Evolutionary conservation across 352 stramenopile species (phyloP).

Genomic region (Phytophthora nicotianae): DNA sequence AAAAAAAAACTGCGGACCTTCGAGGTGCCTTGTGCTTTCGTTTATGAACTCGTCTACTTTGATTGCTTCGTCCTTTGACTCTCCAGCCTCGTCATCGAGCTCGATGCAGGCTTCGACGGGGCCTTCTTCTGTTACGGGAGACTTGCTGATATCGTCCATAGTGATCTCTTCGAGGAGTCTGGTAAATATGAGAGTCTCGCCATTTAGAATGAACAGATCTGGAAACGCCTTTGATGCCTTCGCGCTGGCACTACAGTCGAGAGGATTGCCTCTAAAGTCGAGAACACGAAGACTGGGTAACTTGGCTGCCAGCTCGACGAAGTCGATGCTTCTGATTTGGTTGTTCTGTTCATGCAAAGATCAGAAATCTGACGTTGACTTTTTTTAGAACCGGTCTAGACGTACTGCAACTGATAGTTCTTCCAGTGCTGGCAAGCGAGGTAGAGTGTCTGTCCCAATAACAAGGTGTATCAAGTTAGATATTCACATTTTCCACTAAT

Average conservation of each 20-base stretch:
- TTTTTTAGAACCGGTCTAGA: not conserved
- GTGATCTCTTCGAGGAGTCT: constrained; percentile 26
- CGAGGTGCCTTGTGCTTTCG: constrained; percentile 27
- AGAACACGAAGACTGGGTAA: constrained; percentile 58
- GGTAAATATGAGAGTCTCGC: constrained; percentile 54
- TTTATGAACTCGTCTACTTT: constrained; percentile 27
- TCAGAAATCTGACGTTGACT: not conserved
- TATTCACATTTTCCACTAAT: not conserved
- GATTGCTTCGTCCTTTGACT: constrained; percentile 14
- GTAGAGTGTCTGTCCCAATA: constrained; percentile 42
- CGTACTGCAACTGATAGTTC: constrained; percentile 57
- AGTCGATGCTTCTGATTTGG: constrained; percentile 51
- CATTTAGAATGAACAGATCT: constrained; percentile 56
- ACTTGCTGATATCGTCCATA: constrained; percentile 4
- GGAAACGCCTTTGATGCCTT: constrained; percentile 40
- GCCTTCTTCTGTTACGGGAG: not conserved
- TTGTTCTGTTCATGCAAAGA: constrained; percentile 48
- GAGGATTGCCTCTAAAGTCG: constrained; percentile 43
- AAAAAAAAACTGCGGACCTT: too few species aligned
- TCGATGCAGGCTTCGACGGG: not conserved
- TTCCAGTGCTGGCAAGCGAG: constrained; percentile 48
- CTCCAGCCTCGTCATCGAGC: not conserved
- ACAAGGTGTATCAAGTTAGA: not conserved
- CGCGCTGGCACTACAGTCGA: constrained; percentile 23
- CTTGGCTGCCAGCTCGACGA: constrained; percentile 39